Conservation (phyloP, 345 rosid species). For the Rhizophora apiculata region DNA sequence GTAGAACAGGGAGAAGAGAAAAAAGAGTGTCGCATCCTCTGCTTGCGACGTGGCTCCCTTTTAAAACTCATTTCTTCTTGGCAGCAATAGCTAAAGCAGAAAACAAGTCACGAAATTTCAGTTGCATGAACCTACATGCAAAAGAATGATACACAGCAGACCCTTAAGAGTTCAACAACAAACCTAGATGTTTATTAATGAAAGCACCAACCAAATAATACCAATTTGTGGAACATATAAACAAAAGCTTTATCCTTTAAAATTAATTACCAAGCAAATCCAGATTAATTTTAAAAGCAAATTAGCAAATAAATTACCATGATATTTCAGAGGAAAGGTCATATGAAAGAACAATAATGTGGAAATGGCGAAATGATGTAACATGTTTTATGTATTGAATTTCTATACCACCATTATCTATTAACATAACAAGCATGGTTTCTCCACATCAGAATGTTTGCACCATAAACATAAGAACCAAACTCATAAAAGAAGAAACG, state of each 20-base stretch:
- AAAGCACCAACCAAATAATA: conserved; percentile 4
- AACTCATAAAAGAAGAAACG: conserved; percentile 49
- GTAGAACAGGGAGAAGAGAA: too few relatives aligned
- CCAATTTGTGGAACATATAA: neutral
- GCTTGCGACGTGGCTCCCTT: too few relatives aligned
- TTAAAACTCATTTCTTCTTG: too few relatives aligned
- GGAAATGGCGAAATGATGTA: conserved; percentile 24
- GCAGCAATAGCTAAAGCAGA: too few relatives aligned
- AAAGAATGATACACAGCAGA: neutral
- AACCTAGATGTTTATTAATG: neutral
- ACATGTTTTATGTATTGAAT: conserved; percentile 40
- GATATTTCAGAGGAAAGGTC: conserved; percentile 1
- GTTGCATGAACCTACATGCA: too few relatives aligned
- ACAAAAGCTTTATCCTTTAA: neutral
- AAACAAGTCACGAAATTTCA: too few relatives aligned
- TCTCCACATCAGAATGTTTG: conserved; percentile 58
- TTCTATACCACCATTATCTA: conserved; percentile 71
- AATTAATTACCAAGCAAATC: neutral
- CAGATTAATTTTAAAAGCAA: conserved; percentile 1
- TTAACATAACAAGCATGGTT: conserved; percentile 56
- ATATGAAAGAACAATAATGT: conserved; percentile 4
- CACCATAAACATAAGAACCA: conserved; percentile 55
- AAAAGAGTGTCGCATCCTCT: too few relatives aligned
- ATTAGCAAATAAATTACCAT: neutral
- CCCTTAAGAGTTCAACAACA: neutral